Percentiles rank a stretch among this genome's conserved stretches.
These are phyloP conservation scores for Schizochytrium sp. DNA, from an alignment of 108 stramenopile genomes.

Conservation along the genomic window DNA sequence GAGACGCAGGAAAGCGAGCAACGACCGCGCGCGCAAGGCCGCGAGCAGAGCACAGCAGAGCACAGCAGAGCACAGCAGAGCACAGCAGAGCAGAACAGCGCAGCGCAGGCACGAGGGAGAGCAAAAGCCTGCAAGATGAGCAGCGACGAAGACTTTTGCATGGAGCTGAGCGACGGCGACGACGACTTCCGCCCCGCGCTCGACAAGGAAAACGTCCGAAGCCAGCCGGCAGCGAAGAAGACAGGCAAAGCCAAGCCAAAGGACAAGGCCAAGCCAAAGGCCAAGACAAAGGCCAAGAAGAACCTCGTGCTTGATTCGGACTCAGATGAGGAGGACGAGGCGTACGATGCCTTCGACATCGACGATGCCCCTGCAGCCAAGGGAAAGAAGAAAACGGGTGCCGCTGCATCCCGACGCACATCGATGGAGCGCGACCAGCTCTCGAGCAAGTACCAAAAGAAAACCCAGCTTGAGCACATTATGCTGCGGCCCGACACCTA, in stretches of 20 bases:
- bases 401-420: background rate
- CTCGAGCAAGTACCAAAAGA: slow-evolving; percentile 70
- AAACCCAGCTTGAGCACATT: slow-evolving; percentile 96
- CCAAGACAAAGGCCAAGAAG: background rate
- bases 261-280: background rate
- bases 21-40: no score
- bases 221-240: background rate
- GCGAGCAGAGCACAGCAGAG: no score
- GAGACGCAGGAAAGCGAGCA: no score
- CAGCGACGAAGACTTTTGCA: background rate
- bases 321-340: background rate
- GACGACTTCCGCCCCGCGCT: background rate
- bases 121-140: background rate
- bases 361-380: background rate
- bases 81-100: no score
- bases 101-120: no score
- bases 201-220: background rate
- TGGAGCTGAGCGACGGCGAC: background rate
- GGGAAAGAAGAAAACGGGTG: background rate
- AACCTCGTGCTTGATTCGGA: background rate
- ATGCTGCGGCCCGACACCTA: slow-evolving; percentile 96
- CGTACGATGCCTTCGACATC: background rate
- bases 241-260: background rate
- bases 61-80: no score
- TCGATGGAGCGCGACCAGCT: slow-evolving; percentile 17